Evolutionary conservation across 306 rosid genomes (phyloP).

Genomic region (Prunus fruticosa): DNA sequence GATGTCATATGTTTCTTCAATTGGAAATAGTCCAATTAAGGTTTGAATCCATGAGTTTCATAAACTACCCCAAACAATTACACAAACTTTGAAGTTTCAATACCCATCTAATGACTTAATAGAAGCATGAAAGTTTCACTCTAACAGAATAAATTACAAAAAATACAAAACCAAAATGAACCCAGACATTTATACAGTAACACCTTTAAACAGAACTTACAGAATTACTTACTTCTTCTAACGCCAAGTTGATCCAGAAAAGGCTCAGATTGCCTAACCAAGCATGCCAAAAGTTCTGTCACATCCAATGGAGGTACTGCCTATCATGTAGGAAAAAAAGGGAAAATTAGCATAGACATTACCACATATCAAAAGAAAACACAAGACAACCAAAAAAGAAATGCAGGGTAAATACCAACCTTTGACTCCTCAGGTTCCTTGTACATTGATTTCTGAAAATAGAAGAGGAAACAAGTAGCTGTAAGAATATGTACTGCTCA

Average conservation of each 20-base stretch:
- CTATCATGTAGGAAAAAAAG: conserved; percentile 35
- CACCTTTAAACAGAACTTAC: background rate
- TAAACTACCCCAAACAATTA: background rate
- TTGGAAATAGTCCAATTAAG: background rate
- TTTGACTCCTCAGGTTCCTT: conserved; percentile 75
- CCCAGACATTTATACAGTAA: background rate
- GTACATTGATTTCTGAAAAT: conserved; percentile 77
- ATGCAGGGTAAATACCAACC: conserved; percentile 44
- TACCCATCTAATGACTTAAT: background rate
- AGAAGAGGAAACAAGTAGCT: background rate
- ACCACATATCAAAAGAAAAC: background rate
- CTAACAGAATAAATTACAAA: background rate
- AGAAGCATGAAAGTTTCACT: background rate
- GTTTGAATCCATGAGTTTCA: background rate
- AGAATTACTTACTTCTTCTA: conserved; percentile 50
- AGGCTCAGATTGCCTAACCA: conserved; percentile 86
- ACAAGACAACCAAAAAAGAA: background rate
- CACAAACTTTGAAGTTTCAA: background rate
- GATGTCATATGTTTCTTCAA: background rate
- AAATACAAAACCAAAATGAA: background rate
- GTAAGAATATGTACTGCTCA: conserved; percentile 13
- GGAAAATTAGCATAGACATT: conserved; percentile 23
- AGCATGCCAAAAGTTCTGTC: conserved; percentile 89
- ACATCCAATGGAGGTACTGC: conserved; percentile 87
- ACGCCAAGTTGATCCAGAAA: conserved; percentile 94